Evolutionary conservation across 345 rosid species (phyloP), one percentile per base, ranked within the genome.

Genomic region (Odontarrhena argentea): DNA sequence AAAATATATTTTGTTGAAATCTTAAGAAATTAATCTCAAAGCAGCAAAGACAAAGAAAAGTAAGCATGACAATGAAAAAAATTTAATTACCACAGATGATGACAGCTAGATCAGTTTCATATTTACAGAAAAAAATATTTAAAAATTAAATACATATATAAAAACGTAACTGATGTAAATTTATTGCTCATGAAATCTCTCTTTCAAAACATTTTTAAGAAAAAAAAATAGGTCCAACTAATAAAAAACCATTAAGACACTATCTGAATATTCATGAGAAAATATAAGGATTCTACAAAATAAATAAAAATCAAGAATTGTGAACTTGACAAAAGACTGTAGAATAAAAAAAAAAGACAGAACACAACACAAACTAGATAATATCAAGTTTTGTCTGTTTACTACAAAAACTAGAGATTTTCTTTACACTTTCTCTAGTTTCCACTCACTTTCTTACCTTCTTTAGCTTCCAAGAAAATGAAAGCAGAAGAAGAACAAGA

Each of bases 201-300:
- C 13, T 58, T 72, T 32, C 9, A 12, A 54, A 12, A 5, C 1
- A 0, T 2, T 12, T 40, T 15, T 8, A 37, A 28, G 50, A 43
- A 56, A 13, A 42, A 52, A 65, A 72, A 57, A 50, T 41, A 42
- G 60, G 55, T 51, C 71, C 65, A 71, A 32, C 61, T 25, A 42
- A 50, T 50, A 15, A 24, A 73, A 43, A 73, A 50, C 10, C 24
- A 56, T 57, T 26, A 65, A 34, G 41, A 58, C 66, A 65, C 28
- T 65, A 73, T 59, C 70, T 72, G 76, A 65, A 42, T 62, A 65
- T 65, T 72, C 71, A 72, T 50, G 47, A 63, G 59, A 64, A 47
- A 47, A 63, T 28, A 53, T 13, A 63, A 54, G 36, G 63, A 70
- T 36, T 37, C 3, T 26, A 40, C 15, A 64, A 48, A 47, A 36